These are phyloP conservation scores for Talaromyces pinophilus DNA, from an alignment of 2,329 filamentous ascomycete species.

Conservation along the genomic window DNA sequence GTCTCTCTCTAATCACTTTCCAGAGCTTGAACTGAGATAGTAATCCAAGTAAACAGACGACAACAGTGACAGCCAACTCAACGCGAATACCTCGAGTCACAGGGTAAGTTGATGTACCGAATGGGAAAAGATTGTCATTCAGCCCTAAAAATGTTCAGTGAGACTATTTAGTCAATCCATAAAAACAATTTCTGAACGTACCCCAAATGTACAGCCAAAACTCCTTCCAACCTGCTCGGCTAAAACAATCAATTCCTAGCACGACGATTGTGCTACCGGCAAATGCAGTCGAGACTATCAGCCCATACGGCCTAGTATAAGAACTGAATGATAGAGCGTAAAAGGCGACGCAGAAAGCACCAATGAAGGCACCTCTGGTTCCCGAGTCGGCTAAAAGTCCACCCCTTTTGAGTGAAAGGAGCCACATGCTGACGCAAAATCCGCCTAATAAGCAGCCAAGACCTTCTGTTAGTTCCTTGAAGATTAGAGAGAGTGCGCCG, in stretches of 20 bases:
- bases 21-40: slow-evolving; percentile 84
- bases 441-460: slow-evolving; percentile 86
- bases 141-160: slow-evolving; percentile 51
- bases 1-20: slow-evolving; percentile 68
- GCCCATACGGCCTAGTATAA: slow-evolving; percentile 73
- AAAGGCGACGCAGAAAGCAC: slow-evolving; percentile 65
- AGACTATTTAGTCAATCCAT: not conserved
- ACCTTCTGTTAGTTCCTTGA: slow-evolving; percentile 79
- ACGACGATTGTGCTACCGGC: slow-evolving; percentile 76
- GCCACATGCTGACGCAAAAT: slow-evolving; percentile 87
- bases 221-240: slow-evolving; percentile 85
- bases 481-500: slow-evolving; percentile 73
- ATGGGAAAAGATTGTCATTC: slow-evolving; percentile 77
- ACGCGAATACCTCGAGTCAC: slow-evolving; percentile 83
- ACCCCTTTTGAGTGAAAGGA: slow-evolving; percentile 73
- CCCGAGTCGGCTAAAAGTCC: slow-evolving; percentile 66
- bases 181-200: slow-evolving; percentile 36
- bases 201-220: slow-evolving; percentile 94
- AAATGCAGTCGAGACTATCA: slow-evolving; percentile 77
- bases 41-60: slow-evolving; percentile 73
- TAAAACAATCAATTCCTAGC: slow-evolving; percentile 88
- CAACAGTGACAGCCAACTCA: slow-evolving; percentile 74
- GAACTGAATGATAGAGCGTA: slow-evolving; percentile 78
- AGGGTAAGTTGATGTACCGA: slow-evolving; percentile 75
- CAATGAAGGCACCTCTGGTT: slow-evolving; percentile 73